Conservation (phyloP, 75 land plant genomes). For the Azolla pinnata region DNA sequence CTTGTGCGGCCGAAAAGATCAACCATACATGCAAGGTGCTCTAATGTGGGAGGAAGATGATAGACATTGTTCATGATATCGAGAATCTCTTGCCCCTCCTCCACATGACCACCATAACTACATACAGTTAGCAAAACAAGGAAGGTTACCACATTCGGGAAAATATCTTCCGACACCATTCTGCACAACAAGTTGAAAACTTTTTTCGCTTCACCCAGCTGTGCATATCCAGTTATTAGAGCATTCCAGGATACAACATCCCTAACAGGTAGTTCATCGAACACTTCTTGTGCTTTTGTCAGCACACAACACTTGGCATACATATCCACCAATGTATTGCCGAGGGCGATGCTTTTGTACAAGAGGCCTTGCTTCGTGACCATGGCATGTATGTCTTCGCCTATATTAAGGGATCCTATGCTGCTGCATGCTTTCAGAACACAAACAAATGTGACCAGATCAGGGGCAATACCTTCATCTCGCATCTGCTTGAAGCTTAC, state of each 20-base stretch:
- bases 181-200: background rate
- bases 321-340: constrained; percentile 6
- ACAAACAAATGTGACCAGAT: constrained; percentile 4
- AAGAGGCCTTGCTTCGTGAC: constrained; percentile 4
- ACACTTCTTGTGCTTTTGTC: constrained; percentile 8
- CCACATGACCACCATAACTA: constrained; percentile 10
- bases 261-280: constrained; percentile 6
- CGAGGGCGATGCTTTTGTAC: background rate
- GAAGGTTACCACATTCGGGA: background rate
- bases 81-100: constrained; percentile 8
- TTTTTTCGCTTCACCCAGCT: constrained; percentile 8
- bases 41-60: constrained; percentile 2
- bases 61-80: background rate
- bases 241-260: constrained; percentile 14
- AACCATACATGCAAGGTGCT: constrained; percentile 18
- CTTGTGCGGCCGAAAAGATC: constrained; percentile 19
- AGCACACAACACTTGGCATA: constrained; percentile 8
- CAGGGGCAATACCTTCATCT: background rate
- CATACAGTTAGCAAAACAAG: constrained; percentile 1
- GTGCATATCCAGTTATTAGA: constrained; percentile 15
- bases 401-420: constrained; percentile 2
- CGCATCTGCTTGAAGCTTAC: constrained; percentile 7
- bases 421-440: constrained; percentile 8
- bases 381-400: constrained; percentile 8
- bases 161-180: constrained; percentile 6